Evolutionary conservation across 495 filamentous ascomycete species (phyloP).

Genomic region (Alectoria sarmentosa): DNA sequence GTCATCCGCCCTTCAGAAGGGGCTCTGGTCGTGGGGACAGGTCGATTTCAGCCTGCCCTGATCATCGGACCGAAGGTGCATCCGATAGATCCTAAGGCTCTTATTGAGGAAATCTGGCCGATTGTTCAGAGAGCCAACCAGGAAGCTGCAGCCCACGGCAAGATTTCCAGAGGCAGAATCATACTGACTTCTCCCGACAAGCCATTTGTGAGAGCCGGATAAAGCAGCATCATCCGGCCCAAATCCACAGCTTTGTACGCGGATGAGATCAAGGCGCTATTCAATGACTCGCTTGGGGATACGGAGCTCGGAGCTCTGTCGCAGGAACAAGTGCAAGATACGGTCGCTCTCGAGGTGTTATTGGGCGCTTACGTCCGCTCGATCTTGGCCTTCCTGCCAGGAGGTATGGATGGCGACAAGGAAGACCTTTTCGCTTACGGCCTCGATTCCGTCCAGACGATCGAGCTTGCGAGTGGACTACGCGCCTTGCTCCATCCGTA

Average conservation of each 20-base stretch:
- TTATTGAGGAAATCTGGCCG: too few species aligned
- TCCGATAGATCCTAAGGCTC: too few species aligned
- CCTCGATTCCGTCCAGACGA: background rate
- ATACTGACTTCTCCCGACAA: too few species aligned
- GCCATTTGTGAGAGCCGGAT: too few species aligned
- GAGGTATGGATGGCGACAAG: background rate
- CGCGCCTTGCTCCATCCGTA: background rate
- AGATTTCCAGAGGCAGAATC: too few species aligned
- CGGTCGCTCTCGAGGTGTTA: background rate
- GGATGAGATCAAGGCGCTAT: background rate
- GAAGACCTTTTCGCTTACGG: background rate
- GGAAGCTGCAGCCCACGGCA: too few species aligned
- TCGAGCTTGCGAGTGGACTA: background rate
- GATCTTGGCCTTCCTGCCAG: background rate
- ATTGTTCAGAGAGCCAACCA: too few species aligned
- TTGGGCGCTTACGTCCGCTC: background rate
- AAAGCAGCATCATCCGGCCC: too few species aligned
- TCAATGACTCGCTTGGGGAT: background rate
- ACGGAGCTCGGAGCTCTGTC: background rate
- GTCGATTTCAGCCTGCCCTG: too few species aligned
- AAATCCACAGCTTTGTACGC: background rate
- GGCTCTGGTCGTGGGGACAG: too few species aligned
- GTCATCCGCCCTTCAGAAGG: too few species aligned
- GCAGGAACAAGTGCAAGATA: background rate
- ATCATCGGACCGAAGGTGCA: too few species aligned